Evolutionary conservation across 192 early-diverging fungal species (phyloP).

Genomic region (Coemansia biformis): DNA sequence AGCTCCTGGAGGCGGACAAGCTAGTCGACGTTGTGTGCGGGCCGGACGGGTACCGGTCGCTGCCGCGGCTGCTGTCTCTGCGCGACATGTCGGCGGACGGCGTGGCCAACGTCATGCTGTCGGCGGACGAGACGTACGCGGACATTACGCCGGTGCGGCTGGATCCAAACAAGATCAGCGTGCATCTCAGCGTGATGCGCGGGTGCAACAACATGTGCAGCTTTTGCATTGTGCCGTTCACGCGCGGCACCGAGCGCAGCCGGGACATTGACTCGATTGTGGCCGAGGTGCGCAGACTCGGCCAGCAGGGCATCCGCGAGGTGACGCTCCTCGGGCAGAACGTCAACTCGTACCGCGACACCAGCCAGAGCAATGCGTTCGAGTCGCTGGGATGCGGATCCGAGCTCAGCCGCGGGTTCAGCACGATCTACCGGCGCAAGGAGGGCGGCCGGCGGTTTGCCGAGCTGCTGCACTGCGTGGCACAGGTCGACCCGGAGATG

Average conservation of each 20-base stretch:
- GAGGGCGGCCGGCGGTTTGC: slow-evolving; percentile 71
- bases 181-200: slow-evolving; percentile 70
- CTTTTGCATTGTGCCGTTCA: slow-evolving; percentile 76
- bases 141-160: slow-evolving; percentile 71
- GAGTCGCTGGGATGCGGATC: slow-evolving; percentile 44
- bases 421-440: slow-evolving; percentile 70
- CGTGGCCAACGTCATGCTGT: slow-evolving; percentile 75
- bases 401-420: slow-evolving; percentile 59
- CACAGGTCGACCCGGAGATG: slow-evolving; percentile 66
- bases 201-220: slow-evolving; percentile 83
- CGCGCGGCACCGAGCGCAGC: slow-evolving; percentile 68
- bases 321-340: slow-evolving; percentile 75
- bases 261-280: slow-evolving; percentile 66
- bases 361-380: slow-evolving; percentile 53
- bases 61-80: too few relatives aligned
- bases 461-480: slow-evolving; percentile 64
- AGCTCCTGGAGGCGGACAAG: too few relatives aligned
- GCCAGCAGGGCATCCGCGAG: slow-evolving; percentile 59
- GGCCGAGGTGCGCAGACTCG: slow-evolving; percentile 58
- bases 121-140: slow-evolving; percentile 75
- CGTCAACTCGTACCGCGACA: slow-evolving; percentile 75
- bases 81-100: too few relatives aligned
- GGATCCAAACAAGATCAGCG: slow-evolving; percentile 58
- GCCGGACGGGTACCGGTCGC: too few relatives aligned
- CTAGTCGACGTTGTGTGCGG: too few relatives aligned